Evolutionary conservation across 108 stramenopile genomes (phyloP).

Genomic region (Nitzschia sp.): DNA sequence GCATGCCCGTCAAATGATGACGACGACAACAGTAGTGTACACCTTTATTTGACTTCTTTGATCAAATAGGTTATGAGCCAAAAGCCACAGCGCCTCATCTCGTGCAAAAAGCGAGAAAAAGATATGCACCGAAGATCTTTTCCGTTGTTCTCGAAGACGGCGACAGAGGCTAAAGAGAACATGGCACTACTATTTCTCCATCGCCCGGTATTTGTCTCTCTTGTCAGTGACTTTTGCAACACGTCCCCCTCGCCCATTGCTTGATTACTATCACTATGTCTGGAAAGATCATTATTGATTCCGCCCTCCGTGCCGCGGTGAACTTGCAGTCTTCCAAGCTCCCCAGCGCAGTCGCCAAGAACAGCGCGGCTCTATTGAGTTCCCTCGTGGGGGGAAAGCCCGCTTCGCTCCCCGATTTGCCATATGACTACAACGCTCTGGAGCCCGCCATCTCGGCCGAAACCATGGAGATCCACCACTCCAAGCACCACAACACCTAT

Average conservation of each 20-base stretch:
- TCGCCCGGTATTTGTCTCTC: background rate
- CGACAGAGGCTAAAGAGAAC: background rate
- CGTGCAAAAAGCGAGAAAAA: too few species aligned
- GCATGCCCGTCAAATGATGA: too few species aligned
- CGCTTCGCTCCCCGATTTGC: constrained; percentile 82
- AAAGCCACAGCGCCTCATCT: too few species aligned
- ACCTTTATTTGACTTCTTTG: too few species aligned
- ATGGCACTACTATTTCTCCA: background rate
- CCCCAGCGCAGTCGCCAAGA: constrained; percentile 56
- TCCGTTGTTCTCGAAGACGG: background rate
- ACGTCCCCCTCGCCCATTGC: background rate
- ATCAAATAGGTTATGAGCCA: too few species aligned
- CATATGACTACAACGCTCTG: constrained; percentile 89
- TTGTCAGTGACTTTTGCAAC: background rate
- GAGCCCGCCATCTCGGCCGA: constrained; percentile 90
- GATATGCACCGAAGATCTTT: background rate
- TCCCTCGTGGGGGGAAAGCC: constrained; percentile 58
- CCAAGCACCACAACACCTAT: constrained; percentile 94
- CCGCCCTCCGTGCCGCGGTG: constrained; percentile 78
- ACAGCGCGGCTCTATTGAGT: constrained; percentile 69
- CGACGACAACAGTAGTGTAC: too few species aligned
- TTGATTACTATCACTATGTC: constrained; percentile 38
- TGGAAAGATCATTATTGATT: constrained; percentile 51
- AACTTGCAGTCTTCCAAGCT: constrained; percentile 78
- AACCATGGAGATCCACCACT: constrained; percentile 95